A percentile compares a stretch with the other conserved stretches of the same genome.
These are phyloP conservation scores for Chaetomium tenue DNA, from an alignment of 495 filamentous ascomycete genomes.

Conservation along the genomic window DNA sequence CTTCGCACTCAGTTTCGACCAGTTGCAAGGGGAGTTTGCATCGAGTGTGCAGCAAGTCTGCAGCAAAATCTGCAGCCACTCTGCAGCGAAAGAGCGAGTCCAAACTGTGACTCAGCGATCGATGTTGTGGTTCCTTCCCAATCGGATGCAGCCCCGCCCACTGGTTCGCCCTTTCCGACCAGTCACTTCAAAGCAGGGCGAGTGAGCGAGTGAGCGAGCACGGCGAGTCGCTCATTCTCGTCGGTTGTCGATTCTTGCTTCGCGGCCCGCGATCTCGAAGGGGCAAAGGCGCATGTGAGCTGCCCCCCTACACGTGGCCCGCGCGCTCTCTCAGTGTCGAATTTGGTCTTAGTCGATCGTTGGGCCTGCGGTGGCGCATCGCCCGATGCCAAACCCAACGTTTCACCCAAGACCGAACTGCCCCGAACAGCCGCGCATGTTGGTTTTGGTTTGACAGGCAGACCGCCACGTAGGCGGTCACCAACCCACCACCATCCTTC, in stretches of 20 bases:
- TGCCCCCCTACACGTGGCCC: constrained; percentile 1
- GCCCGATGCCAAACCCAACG: constrained; percentile 16
- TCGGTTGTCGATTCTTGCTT: background rate
- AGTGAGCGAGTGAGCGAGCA: background rate
- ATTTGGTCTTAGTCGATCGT: background rate
- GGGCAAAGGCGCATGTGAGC: constrained; percentile 13
- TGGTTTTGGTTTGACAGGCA: constrained; percentile 3
- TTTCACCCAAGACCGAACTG: constrained; percentile 4
- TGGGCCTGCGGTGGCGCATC: constrained; percentile 5
- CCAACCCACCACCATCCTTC: background rate
- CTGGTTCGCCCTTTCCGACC: constrained; percentile 9
- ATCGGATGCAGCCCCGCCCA: constrained; percentile 25
- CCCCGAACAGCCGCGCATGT: constrained; percentile 1
- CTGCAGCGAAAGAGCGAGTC: no score
- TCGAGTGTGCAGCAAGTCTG: no score
- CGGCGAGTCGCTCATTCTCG: background rate
- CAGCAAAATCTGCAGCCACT: no score
- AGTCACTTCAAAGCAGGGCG: constrained; percentile 18
- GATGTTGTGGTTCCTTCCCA: constrained; percentile 18
- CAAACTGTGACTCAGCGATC: constrained; percentile 18
- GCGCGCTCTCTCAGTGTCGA: background rate
- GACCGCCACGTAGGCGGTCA: constrained; percentile 16
- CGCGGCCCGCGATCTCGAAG: constrained; percentile 5
- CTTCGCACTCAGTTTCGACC: background rate
- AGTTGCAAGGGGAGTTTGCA: no score